Evolutionary conservation across 257 asterid genomes (phyloP).

Genomic region (Plantago major): DNA sequence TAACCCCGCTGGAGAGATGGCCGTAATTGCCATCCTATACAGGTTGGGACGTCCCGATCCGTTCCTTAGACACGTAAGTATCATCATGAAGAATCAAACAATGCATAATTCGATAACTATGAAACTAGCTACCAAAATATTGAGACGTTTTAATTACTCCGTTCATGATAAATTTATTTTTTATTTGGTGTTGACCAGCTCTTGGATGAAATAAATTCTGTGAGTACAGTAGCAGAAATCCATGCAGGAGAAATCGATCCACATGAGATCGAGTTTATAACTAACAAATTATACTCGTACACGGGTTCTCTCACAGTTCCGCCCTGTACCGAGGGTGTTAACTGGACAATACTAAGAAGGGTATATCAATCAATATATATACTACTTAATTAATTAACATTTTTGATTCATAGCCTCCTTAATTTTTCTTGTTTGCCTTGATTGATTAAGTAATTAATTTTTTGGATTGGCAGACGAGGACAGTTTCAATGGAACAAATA

Average conservation of each 20-base stretch:
- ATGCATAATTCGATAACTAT: too few relatives aligned
- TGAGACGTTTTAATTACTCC: too few relatives aligned
- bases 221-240: conserved; percentile 16
- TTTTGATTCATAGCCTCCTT: neutral
- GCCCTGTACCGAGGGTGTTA: conserved; percentile 79
- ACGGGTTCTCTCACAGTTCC: conserved; percentile 80
- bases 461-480: conserved; percentile 38
- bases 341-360: conserved; percentile 62
- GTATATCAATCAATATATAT: conserved; percentile 27
- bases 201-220: conserved; percentile 17
- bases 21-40: conserved; percentile 58
- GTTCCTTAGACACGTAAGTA: conserved; percentile 42
- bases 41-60: conserved; percentile 51
- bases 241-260: conserved; percentile 47
- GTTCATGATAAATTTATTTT: too few relatives aligned
- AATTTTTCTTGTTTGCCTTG: too few relatives aligned
- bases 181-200: conserved; percentile 26
- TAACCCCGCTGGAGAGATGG: conserved; percentile 31
- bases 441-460: too few relatives aligned
- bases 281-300: conserved; percentile 56
- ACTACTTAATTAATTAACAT: too few relatives aligned
- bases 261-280: conserved; percentile 40
- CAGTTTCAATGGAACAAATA: conserved; percentile 59
- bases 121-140: too few relatives aligned
- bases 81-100: too few relatives aligned